Conservation (phyloP, 73 alveolate genomes). For the Effrenium voratum region DNA sequence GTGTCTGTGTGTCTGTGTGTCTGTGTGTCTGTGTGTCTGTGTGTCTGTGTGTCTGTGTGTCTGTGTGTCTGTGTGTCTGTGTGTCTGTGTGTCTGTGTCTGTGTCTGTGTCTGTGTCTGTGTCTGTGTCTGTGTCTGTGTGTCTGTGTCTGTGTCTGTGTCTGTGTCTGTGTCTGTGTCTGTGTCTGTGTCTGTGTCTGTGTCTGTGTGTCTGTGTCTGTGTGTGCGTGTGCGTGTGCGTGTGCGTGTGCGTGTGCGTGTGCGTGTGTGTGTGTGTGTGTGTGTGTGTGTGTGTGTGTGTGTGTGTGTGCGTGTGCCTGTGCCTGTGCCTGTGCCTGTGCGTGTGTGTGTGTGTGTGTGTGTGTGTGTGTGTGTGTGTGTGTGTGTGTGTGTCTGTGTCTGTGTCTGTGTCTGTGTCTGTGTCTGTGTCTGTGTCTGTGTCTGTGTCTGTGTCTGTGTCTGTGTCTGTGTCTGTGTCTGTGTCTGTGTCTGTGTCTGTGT, state of each 20-base stretch:
- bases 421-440: neutral
- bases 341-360: neutral
- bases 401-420: neutral
- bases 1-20: neutral
- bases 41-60: neutral
- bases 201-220: neutral
- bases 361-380: neutral
- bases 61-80: neutral
- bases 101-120: too few relatives aligned
- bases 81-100: neutral
- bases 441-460: neutral
- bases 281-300: neutral
- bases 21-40: neutral
- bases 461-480: neutral
- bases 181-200: neutral
- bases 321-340: neutral
- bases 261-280: neutral
- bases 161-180: neutral
- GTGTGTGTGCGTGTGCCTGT: neutral
- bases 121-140: too few relatives aligned
- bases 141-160: too few relatives aligned
- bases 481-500: neutral
- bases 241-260: neutral
- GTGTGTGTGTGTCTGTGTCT: neutral
- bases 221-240: neutral